Percentiles rank a stretch among this genome's conserved stretches.
Conservation (phyloP, 768 basidiomycete species). For the Hortiboletus campestris region DNA sequence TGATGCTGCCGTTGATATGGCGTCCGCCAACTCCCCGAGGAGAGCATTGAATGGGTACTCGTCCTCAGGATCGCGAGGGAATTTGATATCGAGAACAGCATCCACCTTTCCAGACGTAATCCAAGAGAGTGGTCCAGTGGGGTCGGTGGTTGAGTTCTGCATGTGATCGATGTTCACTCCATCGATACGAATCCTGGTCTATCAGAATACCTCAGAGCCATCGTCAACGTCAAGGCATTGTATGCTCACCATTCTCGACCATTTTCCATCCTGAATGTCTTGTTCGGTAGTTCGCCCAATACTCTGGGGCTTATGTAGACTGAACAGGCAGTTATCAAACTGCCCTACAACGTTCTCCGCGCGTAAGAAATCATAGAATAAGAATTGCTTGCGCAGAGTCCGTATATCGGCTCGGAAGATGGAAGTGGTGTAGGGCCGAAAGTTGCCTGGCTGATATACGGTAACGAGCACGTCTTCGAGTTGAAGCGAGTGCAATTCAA, state of each 20-base stretch:
- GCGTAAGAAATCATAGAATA: constrained; percentile 88
- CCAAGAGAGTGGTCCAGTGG: constrained; percentile 90
- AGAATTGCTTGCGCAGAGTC: constrained; percentile 85
- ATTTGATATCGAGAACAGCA: constrained; percentile 96
- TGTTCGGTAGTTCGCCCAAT: constrained; percentile 88
- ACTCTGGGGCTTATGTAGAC: constrained; percentile 93
- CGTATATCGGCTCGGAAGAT: constrained; percentile 92
- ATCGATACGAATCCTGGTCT: constrained; percentile 96
- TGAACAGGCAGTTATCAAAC: constrained; percentile 96
- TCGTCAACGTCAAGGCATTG: background rate
- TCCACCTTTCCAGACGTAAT: constrained; percentile 96
- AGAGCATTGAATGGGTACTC: constrained; percentile 74
- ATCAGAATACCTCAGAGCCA: background rate
- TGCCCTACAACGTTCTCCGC: constrained; percentile 97
- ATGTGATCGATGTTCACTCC: constrained; percentile 96
- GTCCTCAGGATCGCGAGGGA: constrained; percentile 78
- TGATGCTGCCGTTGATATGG: constrained; percentile 64
- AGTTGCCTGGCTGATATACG: constrained; percentile 89
- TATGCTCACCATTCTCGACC: constrained; percentile 79
- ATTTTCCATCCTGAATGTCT: constrained; percentile 78
- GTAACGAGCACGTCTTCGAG: constrained; percentile 93
- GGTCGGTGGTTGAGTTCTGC: constrained; percentile 75
- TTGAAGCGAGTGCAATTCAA: constrained; percentile 85
- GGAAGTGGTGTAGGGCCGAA: constrained; percentile 88
- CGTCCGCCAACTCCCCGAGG: constrained; percentile 87